phyloP scores from a whole-genome alignment of 2,329 filamentous ascomycete genomes.

The Aspergillus hortae region DNA sequence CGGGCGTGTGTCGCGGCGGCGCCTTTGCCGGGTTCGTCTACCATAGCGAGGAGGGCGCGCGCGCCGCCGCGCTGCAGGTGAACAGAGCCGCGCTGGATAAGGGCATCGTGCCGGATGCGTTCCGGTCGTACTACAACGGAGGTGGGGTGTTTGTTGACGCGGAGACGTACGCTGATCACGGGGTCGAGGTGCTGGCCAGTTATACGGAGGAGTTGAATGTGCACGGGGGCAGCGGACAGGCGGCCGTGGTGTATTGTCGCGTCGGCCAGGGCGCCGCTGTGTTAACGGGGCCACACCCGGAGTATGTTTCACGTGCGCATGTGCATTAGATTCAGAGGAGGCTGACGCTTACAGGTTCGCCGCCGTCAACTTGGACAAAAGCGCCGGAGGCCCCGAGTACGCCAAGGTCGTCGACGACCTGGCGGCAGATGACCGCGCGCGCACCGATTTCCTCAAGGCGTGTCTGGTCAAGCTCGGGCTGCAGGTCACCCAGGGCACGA shows the following conservation, averaged over 20 bases:
- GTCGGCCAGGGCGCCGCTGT: conserved; percentile 76
- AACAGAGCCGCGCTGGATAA: conserved; percentile 56
- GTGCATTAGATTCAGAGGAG: background rate
- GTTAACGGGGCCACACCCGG: conserved; percentile 85
- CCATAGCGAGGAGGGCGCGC: conserved; percentile 78
- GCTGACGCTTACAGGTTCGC: conserved; percentile 63
- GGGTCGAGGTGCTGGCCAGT: conserved; percentile 76
- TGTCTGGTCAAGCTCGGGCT: conserved; percentile 78
- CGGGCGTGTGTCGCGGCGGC: conserved; percentile 77
- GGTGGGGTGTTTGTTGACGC: conserved; percentile 90
- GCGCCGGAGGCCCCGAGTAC: conserved; percentile 66
- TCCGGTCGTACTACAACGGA: conserved; percentile 86
- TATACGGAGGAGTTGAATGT: conserved; percentile 74
- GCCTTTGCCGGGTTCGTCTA: conserved; percentile 91
- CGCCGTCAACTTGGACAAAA: conserved; percentile 68
- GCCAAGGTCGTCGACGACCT: conserved; percentile 65
- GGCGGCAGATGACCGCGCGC: conserved; percentile 63
- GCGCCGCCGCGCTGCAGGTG: conserved; percentile 66
- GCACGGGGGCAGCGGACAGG: conserved; percentile 67
- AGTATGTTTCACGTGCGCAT: conserved; percentile 54
- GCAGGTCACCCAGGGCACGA: conserved; percentile 66
- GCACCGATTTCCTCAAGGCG: conserved; percentile 72
- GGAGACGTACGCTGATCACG: conserved; percentile 55
- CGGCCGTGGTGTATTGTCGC: conserved; percentile 79
- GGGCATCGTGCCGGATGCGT: conserved; percentile 56